These are phyloP conservation scores for Phalaenopsis hybrid DNA, from an alignment of 116 monocot species.

Conservation along the genomic window DNA sequence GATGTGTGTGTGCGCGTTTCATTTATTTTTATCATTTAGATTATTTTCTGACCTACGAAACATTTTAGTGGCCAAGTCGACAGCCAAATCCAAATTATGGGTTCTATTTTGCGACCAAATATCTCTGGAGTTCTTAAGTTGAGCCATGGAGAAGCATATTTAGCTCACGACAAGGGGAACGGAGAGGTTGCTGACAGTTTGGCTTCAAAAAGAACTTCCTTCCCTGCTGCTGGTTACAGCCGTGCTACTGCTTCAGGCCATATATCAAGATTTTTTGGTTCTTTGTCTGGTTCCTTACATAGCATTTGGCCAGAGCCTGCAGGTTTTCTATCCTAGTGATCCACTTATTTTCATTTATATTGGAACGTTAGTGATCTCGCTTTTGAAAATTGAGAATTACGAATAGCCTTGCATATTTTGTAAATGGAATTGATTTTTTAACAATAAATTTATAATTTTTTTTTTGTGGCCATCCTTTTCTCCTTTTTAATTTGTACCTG, in stretches of 20 bases:
- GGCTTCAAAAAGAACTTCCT: constrained; percentile 47
- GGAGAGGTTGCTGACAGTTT: constrained; percentile 53
- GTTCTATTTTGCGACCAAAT: constrained; percentile 89
- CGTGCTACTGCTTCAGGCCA: constrained; percentile 42
- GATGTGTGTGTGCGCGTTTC: no score
- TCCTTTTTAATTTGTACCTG: neutral
- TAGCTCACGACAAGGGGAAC: constrained; percentile 96
- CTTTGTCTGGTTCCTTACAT: constrained; percentile 45
- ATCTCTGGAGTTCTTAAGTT: constrained; percentile 86
- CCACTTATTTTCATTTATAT: neutral
- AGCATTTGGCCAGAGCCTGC: constrained; percentile 39
- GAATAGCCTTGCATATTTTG: no score
- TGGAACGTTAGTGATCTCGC: neutral
- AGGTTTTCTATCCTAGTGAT: constrained; percentile 26
- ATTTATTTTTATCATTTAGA: neutral
- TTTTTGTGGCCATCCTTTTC: neutral
- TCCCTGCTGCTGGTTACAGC: constrained; percentile 46
- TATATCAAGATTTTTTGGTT: constrained; percentile 76
- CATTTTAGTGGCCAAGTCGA: constrained; percentile 87
- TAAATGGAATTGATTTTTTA: neutral
- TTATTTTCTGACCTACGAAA: constrained; percentile 12
- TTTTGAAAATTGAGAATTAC: neutral
- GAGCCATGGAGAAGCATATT: constrained; percentile 97
- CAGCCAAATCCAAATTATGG: constrained; percentile 78
- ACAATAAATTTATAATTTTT: neutral